Evolutionary conservation across 768 basidiomycete species (phyloP).

Genomic region (Pulveroboletus sp.): DNA sequence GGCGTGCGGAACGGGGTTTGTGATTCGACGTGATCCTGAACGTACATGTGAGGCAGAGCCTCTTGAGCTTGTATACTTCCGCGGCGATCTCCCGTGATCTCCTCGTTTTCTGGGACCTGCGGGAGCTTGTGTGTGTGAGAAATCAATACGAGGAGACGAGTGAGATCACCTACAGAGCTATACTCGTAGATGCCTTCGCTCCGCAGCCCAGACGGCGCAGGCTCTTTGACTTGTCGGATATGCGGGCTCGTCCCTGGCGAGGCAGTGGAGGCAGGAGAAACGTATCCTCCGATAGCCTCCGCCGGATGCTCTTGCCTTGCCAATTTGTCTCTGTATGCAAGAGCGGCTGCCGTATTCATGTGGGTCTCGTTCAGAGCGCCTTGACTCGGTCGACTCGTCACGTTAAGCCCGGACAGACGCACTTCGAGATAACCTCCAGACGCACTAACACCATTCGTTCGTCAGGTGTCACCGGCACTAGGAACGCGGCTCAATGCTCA

Average conservation of each 20-base stretch:
- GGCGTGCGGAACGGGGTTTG: conserved; percentile 16
- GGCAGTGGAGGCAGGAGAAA: conserved; percentile 43
- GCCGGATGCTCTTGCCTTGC: conserved; percentile 18
- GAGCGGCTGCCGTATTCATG: conserved; percentile 15
- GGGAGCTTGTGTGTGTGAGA: conserved; percentile 12
- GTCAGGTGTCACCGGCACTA: conserved; percentile 22
- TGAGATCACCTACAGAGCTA: conserved; percentile 16
- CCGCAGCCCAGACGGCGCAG: conserved; percentile 19
- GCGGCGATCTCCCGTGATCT: conserved; percentile 22
- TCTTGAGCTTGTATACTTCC: conserved; percentile 23
- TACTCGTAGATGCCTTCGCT: conserved; percentile 27
- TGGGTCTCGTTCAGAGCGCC: conserved; percentile 30
- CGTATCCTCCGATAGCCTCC: conserved; percentile 30
- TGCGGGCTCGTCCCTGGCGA: conserved; percentile 37
- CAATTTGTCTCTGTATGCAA: conserved; percentile 26
- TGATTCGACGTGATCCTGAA: conserved; percentile 13
- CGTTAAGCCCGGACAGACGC: conserved; percentile 29
- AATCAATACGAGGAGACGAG: not conserved
- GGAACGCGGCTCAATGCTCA: conserved; percentile 13
- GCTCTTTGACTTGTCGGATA: conserved; percentile 22
- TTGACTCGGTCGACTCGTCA: conserved; percentile 30
- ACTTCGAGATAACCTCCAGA: conserved; percentile 28
- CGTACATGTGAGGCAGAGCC: conserved; percentile 21
- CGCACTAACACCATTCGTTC: conserved; percentile 22
- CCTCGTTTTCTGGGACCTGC: conserved; percentile 21